Evolutionary conservation across 129 eudicot species (phyloP), one percentile per base, ranked within the genome.

Genomic region (Lactuca sativa): DNA sequence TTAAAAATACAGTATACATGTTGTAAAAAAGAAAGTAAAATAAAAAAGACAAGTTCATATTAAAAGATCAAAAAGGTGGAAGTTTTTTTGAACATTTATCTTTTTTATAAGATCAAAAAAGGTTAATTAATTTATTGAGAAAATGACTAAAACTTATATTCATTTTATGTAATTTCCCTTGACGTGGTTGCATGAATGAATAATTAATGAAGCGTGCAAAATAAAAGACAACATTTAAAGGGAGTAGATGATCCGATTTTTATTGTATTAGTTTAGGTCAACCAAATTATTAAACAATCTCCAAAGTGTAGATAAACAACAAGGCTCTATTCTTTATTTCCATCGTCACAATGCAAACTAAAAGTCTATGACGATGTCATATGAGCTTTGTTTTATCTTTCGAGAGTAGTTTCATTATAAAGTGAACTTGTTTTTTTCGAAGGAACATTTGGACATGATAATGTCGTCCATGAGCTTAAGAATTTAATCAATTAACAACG

Each of bases 181-280:
- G 74, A 57, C 47, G 65, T 57, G 7, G 59, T 30, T 8, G 37
- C 41, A 57, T 16, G 67, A 36, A 40, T 62, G 15, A 54, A 38
- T 69, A 40, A 53, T 15, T 13, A 37, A 56, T 21, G 18, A 69
- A 69, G 74, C 74, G 40, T 70, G 74, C 74, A 57, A 57, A 48
- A 15, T 47, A 44, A 59, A 59, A 33, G 64, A 59, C 64, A 59
- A 59, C 36, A 34, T 12, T 30, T 2, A 6, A 59, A 17, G 62
- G 52, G 76, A 61, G 61, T 60, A 71, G 68, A 71, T 71, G 68
- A 48, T 60, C 76, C 59, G 47, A 59, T 71, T 34, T 47, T 1
- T 31, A 59, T 43, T 71, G 57, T 71, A 32, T 59, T 44, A 32
- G 59, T 59, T 71, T 71, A 71, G 76, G 67, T 59, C 67, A 59